Evolutionary conservation across 2,329 filamentous ascomycete species (phyloP), one percentile per base, ranked within the genome.

Genomic region (Curvularia sp.): DNA sequence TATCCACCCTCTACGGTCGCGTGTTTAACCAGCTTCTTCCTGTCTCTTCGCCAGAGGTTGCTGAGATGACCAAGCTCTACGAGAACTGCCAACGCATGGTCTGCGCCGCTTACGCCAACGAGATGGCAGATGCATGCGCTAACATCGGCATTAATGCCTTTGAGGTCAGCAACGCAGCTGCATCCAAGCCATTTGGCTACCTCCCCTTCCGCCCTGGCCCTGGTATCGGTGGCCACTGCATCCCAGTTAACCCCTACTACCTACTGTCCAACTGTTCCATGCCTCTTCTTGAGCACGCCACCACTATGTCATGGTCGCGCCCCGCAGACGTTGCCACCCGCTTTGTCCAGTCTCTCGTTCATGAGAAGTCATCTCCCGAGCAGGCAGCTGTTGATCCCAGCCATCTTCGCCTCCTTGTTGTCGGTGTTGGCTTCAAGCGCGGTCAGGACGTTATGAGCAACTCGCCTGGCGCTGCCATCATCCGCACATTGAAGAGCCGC

Each of bases 81-180:
- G 84, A 86, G 61, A 86, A 86, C 68, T 86, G 84, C 66, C 82
- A 85, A 66, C 78, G 84, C 3, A 85, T 85, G 82, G 73, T 86
- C 9, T 79, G 79, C 69, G 84, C 85, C 38, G 82, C 83, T 1
- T 86, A 83, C 56, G 82, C 79, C 58, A 85, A 85, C 65, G 84
- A 85, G 58, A 85, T 85, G 81, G 82, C 83, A 0, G 82, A 85
- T 62, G 83, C 83, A 6, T 85, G 82, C 57, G 51, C 68, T 10
- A 58, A 70, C 0, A 79, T 81, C 55, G 75, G 68, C 28, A 84
- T 85, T 49, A 78, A 85, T 55, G 79, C 82, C 0, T 82, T 55
- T 51, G 83, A 85, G 65, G 82, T 85, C 28, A 81, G 78, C 58
- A 64, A 62, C 3, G 83, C 83, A 1, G 83, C 83, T 5, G 69